Conservation (phyloP, 2,329 filamentous ascomycete species). For the Macrophomina phaseolina region DNA sequence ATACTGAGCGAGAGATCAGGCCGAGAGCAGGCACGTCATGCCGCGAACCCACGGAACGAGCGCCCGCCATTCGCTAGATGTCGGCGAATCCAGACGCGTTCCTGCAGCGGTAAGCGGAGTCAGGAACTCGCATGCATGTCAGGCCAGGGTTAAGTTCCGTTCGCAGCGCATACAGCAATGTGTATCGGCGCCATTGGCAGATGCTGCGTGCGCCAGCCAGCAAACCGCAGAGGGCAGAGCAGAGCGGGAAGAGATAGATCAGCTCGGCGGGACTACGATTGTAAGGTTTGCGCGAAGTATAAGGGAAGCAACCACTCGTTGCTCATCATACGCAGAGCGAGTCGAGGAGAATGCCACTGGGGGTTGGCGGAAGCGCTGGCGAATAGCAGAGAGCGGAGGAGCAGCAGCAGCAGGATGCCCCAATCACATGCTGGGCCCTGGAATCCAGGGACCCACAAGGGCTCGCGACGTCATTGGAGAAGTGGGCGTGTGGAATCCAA, state of each 20-base stretch:
- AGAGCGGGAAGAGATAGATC: neutral
- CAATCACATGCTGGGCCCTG: conserved; percentile 14
- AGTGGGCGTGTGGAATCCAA: neutral
- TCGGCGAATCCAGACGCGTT: conserved; percentile 22
- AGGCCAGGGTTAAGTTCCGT: neutral
- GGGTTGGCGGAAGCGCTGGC: neutral
- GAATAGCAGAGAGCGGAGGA: neutral
- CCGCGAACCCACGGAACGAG: neutral
- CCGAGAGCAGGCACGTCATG: conserved; percentile 1
- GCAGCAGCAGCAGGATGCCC: neutral
- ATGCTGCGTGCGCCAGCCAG: neutral
- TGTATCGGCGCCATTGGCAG: conserved; percentile 11
- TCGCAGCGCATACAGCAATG: neutral
- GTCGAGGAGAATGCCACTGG: neutral
- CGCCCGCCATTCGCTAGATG: neutral
- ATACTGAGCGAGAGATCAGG: no score
- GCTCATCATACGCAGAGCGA: neutral
- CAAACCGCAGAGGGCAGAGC: neutral
- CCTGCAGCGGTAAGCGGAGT: conserved; percentile 14
- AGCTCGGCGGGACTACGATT: neutral
- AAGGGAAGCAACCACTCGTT: neutral
- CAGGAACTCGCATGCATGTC: conserved; percentile 10
- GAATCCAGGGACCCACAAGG: conserved; percentile 9
- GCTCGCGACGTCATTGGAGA: conserved; percentile 8
- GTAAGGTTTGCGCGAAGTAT: neutral